These are phyloP conservation scores for Cynanchum wilfordii DNA, from an alignment of 257 asterid species.

Conservation along the genomic window DNA sequence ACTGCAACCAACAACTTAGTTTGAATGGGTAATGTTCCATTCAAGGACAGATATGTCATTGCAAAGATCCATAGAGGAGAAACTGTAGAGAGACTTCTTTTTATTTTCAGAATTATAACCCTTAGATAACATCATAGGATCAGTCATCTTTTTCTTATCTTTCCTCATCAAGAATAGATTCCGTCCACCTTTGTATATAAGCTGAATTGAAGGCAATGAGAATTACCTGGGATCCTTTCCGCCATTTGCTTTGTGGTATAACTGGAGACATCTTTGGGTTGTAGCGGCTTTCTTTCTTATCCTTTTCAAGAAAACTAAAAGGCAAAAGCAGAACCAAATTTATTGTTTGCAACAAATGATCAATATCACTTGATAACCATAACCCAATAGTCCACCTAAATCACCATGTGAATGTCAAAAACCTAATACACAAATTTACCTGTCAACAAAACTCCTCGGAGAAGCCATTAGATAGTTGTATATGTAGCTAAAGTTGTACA, in stretches of 20 bases:
- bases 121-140: not conserved
- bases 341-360: not conserved
- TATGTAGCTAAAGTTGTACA: slow-evolving; percentile 86
- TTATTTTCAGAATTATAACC: not conserved
- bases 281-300: slow-evolving; percentile 74
- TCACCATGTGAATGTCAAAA: slow-evolving; percentile 6
- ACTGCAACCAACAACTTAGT: not conserved
- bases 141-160: slow-evolving; percentile 7
- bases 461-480: slow-evolving; percentile 73
- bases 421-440: slow-evolving; percentile 34
- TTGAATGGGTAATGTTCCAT: not conserved
- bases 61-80: not conserved
- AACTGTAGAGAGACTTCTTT: not conserved
- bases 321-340: slow-evolving; percentile 11
- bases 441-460: slow-evolving; percentile 95
- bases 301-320: slow-evolving; percentile 74
- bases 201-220: slow-evolving; percentile 12
- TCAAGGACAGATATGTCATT: not conserved
- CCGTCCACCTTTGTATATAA: not conserved
- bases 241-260: slow-evolving; percentile 81
- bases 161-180: not conserved
- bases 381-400: not conserved
- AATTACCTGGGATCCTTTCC: slow-evolving; percentile 96
- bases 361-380: not conserved
- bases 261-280: slow-evolving; percentile 86